Evolutionary conservation across 306 rosid species (phyloP), one percentile per base, ranked within the genome.

Genomic region (Quercus variabilis): DNA sequence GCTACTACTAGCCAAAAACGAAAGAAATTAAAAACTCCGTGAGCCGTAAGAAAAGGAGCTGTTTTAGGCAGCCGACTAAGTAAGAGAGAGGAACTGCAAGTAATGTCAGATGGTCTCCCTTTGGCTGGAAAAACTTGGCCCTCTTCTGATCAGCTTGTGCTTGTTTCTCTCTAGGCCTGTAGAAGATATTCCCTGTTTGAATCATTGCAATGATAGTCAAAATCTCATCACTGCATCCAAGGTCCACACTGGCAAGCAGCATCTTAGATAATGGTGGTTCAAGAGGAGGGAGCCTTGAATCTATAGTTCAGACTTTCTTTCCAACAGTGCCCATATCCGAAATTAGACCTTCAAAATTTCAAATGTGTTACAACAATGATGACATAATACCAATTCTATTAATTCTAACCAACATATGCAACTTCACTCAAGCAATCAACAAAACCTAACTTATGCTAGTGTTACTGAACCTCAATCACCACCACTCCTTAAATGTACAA

Each of bases 11-110:
- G 46, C 46, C 0, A 38, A 38, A 10, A 74, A n/a, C 18, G 30
- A 8, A 18, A 82, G 20, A 20, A 49, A 23, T 23, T 23, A 1
- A 43, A 8, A 62, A 28, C 3, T 69, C n/a, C n/a, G 87, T 89
- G 86, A 83, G 87, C 71, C 25, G 25, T 23, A 76, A 26, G 87
- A 23, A 84, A 78, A n/a, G 51, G 60, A 82, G 82, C 85, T 65
- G 84, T 67, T 69, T 87, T 58, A 52, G 69, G 85, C 79, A 82
- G 82, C 82, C 83, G 76, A 82, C 70, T 83, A 5, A 73, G 14
- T 9, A 33, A 14, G 43, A 55, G 51, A 49, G 57, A 80, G 58
- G 31, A 68, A 8, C 19, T n/a, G n/a, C n/a, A n/a, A n/a, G n/a
- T n/a, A n/a, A n/a, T n/a, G n/a, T n/a, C n/a, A n/a, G n/a, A n/a